Conservation (phyloP, 1,139 yeast species). For the Pichia sp. region DNA sequence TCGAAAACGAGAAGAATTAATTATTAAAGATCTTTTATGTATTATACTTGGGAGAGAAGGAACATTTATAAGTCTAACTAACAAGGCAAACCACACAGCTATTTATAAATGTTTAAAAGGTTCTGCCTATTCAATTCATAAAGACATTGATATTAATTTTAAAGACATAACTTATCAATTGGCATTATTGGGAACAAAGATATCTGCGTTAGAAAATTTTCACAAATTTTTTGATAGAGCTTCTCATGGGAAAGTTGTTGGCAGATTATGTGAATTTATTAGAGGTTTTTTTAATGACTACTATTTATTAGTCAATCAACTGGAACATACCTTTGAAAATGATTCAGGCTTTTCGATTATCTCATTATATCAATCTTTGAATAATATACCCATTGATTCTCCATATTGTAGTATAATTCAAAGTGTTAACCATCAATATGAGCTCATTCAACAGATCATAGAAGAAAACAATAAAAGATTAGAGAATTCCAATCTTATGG, state of each 20-base stretch:
- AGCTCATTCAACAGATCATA: constrained; percentile 43
- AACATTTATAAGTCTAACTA: constrained; percentile 62
- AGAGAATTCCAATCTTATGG: constrained; percentile 26
- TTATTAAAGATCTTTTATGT: constrained; percentile 63
- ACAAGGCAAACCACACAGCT: constrained; percentile 45
- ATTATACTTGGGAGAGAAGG: constrained; percentile 80
- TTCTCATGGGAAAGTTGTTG: constrained; percentile 65
- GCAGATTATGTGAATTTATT: constrained; percentile 61
- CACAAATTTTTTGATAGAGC: constrained; percentile 49
- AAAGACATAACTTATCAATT: constrained; percentile 65
- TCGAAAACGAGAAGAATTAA: constrained; percentile 58
- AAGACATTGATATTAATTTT: constrained; percentile 66
- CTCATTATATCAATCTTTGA: constrained; percentile 39
- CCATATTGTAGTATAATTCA: constrained; percentile 28
- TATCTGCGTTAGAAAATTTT: constrained; percentile 49
- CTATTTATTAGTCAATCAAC: neutral
- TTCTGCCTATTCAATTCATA: constrained; percentile 70
- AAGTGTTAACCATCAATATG: constrained; percentile 52
- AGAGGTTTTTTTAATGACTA: constrained; percentile 40
- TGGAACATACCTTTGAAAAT: neutral
- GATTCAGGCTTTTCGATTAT: constrained; percentile 39
- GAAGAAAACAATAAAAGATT: constrained; percentile 33
- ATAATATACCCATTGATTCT: neutral
- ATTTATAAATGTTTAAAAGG: constrained; percentile 43
- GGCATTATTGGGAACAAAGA: constrained; percentile 57